Evolutionary conservation across 176 grass and related monocot genomes (phyloP).

Genomic region (Carex myosuroides): DNA sequence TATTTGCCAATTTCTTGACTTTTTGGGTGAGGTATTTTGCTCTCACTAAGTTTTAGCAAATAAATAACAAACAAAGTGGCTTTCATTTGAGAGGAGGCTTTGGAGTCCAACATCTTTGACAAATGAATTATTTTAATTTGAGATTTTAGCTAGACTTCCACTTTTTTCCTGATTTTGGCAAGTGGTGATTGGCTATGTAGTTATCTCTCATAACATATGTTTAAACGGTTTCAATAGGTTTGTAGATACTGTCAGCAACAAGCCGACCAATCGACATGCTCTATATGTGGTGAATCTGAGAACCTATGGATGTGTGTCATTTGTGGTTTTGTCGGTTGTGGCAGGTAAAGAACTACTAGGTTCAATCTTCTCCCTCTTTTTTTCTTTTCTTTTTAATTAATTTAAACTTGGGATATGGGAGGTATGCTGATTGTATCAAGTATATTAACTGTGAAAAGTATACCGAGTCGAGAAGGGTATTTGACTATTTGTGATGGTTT

Average conservation of each 20-base stretch:
- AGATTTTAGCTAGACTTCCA: background rate
- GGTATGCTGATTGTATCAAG: background rate
- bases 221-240: slow-evolving; percentile 45
- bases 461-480: background rate
- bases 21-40: background rate
- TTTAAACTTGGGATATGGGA: slow-evolving; percentile 6
- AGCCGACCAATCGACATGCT: slow-evolving; percentile 84
- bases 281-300: slow-evolving; percentile 66
- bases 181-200: background rate
- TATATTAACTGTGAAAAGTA: background rate
- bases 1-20: background rate
- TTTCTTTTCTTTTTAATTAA: background rate
- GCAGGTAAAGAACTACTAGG: slow-evolving; percentile 46
- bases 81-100: background rate
- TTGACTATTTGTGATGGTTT: background rate
- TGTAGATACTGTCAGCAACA: slow-evolving; percentile 98
- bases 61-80: background rate
- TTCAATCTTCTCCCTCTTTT: slow-evolving; percentile 7
- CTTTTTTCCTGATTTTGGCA: slow-evolving; percentile 1
- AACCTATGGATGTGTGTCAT: slow-evolving; percentile 98
- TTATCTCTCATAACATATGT: background rate
- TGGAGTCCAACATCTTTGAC: background rate
- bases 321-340: slow-evolving; percentile 90
- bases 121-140: background rate
- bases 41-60: background rate